Conservation (phyloP, 1,284 basidiomycete genomes). For the Rhodofomes roseus region DNA sequence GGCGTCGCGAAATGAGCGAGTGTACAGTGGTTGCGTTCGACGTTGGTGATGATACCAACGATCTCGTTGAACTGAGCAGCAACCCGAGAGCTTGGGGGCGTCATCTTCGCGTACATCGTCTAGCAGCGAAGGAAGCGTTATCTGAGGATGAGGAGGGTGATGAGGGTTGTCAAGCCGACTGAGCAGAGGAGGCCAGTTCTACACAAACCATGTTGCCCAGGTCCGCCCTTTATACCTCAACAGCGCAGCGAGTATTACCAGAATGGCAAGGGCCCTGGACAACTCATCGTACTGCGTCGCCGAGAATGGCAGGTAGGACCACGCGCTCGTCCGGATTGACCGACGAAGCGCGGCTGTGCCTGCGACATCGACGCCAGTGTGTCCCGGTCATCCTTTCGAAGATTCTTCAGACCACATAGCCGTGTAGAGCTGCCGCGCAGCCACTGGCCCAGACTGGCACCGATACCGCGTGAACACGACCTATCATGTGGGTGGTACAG, state of each 20-base stretch:
- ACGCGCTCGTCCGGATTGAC: neutral
- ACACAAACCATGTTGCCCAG: too few species aligned
- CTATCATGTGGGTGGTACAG: neutral
- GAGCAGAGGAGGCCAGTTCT: too few species aligned
- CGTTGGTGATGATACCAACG: too few species aligned
- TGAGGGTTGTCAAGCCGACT: too few species aligned
- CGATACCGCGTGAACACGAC: neutral
- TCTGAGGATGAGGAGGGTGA: too few species aligned
- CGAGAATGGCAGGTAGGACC: neutral
- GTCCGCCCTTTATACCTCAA: neutral
- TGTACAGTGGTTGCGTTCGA: too few species aligned
- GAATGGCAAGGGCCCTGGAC: neutral
- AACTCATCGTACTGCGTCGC: neutral
- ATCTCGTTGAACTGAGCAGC: too few species aligned
- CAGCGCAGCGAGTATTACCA: neutral
- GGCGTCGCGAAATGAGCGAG: neutral
- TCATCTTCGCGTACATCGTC: too few species aligned
- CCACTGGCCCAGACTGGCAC: neutral
- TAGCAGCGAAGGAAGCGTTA: too few species aligned
- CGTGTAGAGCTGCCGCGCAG: neutral
- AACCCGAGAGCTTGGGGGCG: too few species aligned
- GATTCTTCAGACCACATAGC: neutral
- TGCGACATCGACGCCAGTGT: neutral
- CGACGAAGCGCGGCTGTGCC: neutral
- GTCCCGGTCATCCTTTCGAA: neutral